Conservation (phyloP, 2,329 filamentous ascomycete species). For the Aspergillus puulaauensis region DNA sequence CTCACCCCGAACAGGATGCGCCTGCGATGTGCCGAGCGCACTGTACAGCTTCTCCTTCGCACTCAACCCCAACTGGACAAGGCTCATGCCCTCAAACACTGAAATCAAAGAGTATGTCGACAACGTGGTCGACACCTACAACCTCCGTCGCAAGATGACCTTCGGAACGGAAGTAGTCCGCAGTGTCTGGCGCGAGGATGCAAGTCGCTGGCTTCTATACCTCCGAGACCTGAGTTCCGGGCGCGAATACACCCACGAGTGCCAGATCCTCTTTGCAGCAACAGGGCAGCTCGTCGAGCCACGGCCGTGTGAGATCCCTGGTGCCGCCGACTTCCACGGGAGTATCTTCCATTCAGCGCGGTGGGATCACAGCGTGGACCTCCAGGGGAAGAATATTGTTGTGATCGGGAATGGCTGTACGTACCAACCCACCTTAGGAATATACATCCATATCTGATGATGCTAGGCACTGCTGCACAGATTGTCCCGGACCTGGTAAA, state of each 20-base stretch:
- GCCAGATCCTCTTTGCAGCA: slow-evolving; percentile 52
- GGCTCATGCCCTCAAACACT: slow-evolving; percentile 46
- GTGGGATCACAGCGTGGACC: slow-evolving; percentile 24
- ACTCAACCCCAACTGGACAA: slow-evolving; percentile 52
- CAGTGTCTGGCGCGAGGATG: slow-evolving; percentile 51
- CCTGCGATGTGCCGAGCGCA: slow-evolving; percentile 53
- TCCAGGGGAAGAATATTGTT: slow-evolving; percentile 27
- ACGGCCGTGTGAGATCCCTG: slow-evolving; percentile 40
- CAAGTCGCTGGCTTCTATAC: slow-evolving; percentile 47
- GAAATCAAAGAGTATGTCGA: slow-evolving; percentile 54
- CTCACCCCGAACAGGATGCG: slow-evolving; percentile 37
- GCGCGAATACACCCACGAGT: slow-evolving; percentile 36
- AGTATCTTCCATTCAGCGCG: slow-evolving; percentile 28
- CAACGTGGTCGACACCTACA: slow-evolving; percentile 23
- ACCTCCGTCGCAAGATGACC: slow-evolving; percentile 10
- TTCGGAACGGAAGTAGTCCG: slow-evolving; percentile 16
- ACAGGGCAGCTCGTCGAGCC: slow-evolving; percentile 48
- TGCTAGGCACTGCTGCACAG: slow-evolving; percentile 25
- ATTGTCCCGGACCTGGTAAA: slow-evolving; percentile 23
- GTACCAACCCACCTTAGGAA: neutral
- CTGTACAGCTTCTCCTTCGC: slow-evolving; percentile 59
- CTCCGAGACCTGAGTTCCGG: slow-evolving; percentile 25
- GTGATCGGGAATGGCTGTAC: slow-evolving; percentile 36
- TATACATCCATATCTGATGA: neutral
- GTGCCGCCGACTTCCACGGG: slow-evolving; percentile 21